phyloP scores from a whole-genome alignment of 176 grass and related monocot genomes.

The Pharus latifolius region DNA sequence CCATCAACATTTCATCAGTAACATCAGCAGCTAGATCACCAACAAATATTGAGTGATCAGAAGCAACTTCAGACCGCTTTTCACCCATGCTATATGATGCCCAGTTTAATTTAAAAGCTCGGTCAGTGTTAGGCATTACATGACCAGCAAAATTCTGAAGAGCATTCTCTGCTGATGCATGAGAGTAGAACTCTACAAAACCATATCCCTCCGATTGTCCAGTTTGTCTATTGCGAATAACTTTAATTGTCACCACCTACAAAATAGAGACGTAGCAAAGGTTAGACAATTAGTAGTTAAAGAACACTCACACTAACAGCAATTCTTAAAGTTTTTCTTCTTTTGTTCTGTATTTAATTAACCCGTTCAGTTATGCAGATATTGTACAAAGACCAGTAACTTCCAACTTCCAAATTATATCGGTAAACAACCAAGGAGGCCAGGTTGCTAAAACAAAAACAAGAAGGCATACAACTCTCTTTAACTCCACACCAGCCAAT shows the following conservation, averaged over 20 bases:
- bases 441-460: background rate
- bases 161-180: slow-evolving; percentile 48
- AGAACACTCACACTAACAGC: background rate
- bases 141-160: slow-evolving; percentile 58
- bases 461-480: background rate
- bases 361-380: no score
- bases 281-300: background rate
- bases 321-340: no score
- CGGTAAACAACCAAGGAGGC: no score
- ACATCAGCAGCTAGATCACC: slow-evolving; percentile 65
- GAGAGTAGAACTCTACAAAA: slow-evolving; percentile 61
- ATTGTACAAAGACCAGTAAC: no score
- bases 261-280: slow-evolving; percentile 2
- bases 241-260: slow-evolving; percentile 57
- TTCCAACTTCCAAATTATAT: no score
- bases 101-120: slow-evolving; percentile 66
- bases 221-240: slow-evolving; percentile 63
- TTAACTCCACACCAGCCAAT: background rate
- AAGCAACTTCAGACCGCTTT: slow-evolving; percentile 46
- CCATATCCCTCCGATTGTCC: slow-evolving; percentile 62
- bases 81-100: slow-evolving; percentile 64
- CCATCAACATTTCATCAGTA: slow-evolving; percentile 52
- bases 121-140: slow-evolving; percentile 51
- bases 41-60: slow-evolving; percentile 66
- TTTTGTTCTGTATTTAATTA: background rate